phyloP scores from a whole-genome alignment of 768 basidiomycete genomes.

The Kondoa malvinella region DNA sequence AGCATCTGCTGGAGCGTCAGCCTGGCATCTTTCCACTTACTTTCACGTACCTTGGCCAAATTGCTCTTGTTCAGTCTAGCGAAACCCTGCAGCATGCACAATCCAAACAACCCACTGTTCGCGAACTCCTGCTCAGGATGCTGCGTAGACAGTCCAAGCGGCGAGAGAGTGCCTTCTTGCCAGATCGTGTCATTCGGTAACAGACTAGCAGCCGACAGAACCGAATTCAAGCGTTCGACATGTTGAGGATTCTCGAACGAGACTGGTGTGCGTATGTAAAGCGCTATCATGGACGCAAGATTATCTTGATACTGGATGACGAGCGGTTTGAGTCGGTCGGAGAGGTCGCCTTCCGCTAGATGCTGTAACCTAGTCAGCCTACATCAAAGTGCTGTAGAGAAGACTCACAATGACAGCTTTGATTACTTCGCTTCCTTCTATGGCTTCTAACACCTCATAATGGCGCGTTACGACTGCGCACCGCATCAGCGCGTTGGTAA shows the following conservation, averaged over 20 bases:
- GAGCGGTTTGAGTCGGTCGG: background rate
- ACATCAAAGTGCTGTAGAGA: background rate
- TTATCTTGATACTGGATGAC: background rate
- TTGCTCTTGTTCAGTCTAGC: constrained; percentile 1
- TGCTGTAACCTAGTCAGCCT: background rate
- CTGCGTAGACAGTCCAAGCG: constrained; percentile 3
- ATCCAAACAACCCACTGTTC: constrained; percentile 9
- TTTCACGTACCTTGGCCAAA: background rate
- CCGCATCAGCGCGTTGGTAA: constrained; percentile 68
- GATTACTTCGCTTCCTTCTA: background rate
- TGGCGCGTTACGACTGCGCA: constrained; percentile 58
- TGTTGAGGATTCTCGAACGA: background rate
- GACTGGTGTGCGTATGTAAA: background rate
- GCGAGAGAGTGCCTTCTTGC: background rate
- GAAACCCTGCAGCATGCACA: constrained; percentile 4
- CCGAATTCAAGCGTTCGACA: background rate
- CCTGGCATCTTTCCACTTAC: background rate
- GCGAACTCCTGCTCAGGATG: constrained; percentile 3
- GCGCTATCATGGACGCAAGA: background rate
- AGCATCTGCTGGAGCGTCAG: constrained; percentile 41
- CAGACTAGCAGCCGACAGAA: background rate
- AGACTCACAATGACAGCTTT: constrained; percentile 2
- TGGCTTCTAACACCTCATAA: background rate
- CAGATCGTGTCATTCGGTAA: background rate
- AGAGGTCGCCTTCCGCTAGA: background rate